These are phyloP conservation scores for Spirogloea muscicola DNA, from an alignment of 139 green algal species.

Conservation along the genomic window DNA sequence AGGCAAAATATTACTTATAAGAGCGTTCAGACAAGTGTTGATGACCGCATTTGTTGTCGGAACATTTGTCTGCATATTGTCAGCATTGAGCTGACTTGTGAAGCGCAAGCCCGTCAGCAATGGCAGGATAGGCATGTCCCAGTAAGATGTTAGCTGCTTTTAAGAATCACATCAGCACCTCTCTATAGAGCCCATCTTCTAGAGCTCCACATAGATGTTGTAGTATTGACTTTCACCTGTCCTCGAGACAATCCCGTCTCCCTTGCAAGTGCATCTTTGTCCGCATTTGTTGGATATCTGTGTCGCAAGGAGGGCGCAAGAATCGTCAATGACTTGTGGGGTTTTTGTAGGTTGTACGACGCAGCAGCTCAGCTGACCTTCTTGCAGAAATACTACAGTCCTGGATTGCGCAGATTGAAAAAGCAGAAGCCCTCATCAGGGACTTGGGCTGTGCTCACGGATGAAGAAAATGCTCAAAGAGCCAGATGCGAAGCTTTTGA, in stretches of 20 bases:
- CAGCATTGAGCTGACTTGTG: background rate
- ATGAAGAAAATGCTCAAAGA: conserved; percentile 30
- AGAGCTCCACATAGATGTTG: no score
- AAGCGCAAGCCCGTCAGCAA: background rate
- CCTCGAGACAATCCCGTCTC: no score
- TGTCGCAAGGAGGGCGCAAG: background rate
- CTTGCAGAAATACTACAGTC: background rate
- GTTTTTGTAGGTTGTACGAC: background rate
- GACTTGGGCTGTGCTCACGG: conserved; percentile 10
- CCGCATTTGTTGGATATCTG: background rate
- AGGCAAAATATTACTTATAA: background rate
- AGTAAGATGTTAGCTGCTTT: no score
- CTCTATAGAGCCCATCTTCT: no score
- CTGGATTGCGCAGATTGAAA: background rate
- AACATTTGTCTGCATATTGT: background rate
- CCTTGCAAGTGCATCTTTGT: background rate
- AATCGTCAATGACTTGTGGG: background rate
- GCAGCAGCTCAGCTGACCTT: background rate
- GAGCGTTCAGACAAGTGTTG: background rate
- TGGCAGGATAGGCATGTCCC: background rate
- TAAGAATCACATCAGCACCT: no score
- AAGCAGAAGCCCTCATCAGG: background rate
- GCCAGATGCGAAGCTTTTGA: background rate
- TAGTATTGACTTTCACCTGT: no score
- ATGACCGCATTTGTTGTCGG: background rate